Conservation (phyloP, 768 basidiomycete genomes). For the Stropharia rugosoannulata region DNA sequence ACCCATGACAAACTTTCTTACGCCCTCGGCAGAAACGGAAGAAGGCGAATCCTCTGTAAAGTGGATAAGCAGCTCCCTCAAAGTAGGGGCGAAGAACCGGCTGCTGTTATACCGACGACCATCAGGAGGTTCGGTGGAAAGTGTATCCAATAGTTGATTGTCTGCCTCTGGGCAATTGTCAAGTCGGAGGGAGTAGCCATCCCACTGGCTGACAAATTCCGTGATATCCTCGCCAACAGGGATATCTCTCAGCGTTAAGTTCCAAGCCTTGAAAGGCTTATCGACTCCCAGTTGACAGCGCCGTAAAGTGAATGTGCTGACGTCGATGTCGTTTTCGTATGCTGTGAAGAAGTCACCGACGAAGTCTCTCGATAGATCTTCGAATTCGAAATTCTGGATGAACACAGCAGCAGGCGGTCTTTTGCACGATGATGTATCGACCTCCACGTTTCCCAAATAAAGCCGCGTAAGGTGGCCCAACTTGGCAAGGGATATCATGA, state of each 20-base stretch:
- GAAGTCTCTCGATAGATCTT: slow-evolving; percentile 9
- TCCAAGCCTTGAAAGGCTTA: slow-evolving; percentile 4
- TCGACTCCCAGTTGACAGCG: slow-evolving; percentile 7
- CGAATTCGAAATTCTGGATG: slow-evolving; percentile 18
- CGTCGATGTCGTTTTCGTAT: slow-evolving; percentile 13
- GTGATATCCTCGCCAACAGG: slow-evolving; percentile 7
- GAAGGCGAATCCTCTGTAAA: not conserved
- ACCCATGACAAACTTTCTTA: not conserved
- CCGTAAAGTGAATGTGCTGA: slow-evolving; percentile 7
- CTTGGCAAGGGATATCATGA: slow-evolving; percentile 8
- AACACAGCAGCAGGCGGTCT: not conserved
- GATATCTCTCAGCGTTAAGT: slow-evolving; percentile 7
- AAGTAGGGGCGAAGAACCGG: slow-evolving; percentile 5
- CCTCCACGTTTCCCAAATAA: slow-evolving; percentile 9
- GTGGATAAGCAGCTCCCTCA: slow-evolving; percentile 6
- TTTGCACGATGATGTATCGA: slow-evolving; percentile 6
- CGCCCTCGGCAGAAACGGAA: not conserved
- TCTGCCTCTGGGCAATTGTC: slow-evolving; percentile 11
- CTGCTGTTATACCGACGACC: not conserved
- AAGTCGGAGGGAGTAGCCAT: slow-evolving; percentile 11
- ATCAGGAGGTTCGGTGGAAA: not conserved
- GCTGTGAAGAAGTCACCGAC: slow-evolving; percentile 6
- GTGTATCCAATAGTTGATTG: slow-evolving; percentile 5
- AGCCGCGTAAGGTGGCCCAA: slow-evolving; percentile 13
- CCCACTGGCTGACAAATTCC: slow-evolving; percentile 12